These are phyloP conservation scores for Nicotiana obtusifolia DNA, from an alignment of 257 asterid species.

Conservation along the genomic window DNA sequence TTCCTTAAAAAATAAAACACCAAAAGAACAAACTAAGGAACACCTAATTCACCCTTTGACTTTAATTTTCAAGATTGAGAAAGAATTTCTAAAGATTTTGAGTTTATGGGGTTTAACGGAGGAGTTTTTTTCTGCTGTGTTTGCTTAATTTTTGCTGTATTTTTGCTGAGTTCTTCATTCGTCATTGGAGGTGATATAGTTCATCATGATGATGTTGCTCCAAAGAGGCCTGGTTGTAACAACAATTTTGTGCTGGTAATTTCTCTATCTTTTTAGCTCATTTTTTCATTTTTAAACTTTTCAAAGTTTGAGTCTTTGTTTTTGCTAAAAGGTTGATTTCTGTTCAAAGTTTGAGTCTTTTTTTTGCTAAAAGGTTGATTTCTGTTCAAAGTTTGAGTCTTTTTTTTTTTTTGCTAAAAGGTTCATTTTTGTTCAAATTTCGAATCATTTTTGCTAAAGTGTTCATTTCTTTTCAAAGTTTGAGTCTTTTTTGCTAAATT, in stretches of 20 bases:
- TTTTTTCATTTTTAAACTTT: background rate
- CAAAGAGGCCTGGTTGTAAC: slow-evolving; percentile 77
- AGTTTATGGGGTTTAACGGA: slow-evolving; percentile 42
- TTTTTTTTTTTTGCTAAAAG: background rate
- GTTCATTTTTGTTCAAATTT: background rate
- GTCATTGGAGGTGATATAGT: slow-evolving; percentile 85
- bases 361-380: too few relatives aligned
- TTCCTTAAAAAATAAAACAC: background rate
- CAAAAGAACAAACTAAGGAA: background rate
- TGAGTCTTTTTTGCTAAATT: background rate
- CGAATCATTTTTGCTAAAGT: too few relatives aligned
- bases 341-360: background rate
- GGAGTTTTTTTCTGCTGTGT: slow-evolving; percentile 32
- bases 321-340: too few relatives aligned
- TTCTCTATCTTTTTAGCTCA: background rate
- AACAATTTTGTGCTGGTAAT: slow-evolving; percentile 86
- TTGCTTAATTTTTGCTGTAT: slow-evolving; percentile 26
- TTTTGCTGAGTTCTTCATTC: slow-evolving; percentile 22
- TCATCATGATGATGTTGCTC: slow-evolving; percentile 82
- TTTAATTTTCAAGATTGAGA: slow-evolving; percentile 24
- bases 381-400: background rate
- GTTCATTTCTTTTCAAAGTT: background rate
- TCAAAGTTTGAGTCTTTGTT: background rate
- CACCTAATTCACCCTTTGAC: slow-evolving; percentile 24
- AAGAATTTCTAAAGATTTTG: background rate